Evolutionary conservation across 2,329 filamentous ascomycete species (phyloP).

Genomic region (Aspergillus arachidicola): DNA sequence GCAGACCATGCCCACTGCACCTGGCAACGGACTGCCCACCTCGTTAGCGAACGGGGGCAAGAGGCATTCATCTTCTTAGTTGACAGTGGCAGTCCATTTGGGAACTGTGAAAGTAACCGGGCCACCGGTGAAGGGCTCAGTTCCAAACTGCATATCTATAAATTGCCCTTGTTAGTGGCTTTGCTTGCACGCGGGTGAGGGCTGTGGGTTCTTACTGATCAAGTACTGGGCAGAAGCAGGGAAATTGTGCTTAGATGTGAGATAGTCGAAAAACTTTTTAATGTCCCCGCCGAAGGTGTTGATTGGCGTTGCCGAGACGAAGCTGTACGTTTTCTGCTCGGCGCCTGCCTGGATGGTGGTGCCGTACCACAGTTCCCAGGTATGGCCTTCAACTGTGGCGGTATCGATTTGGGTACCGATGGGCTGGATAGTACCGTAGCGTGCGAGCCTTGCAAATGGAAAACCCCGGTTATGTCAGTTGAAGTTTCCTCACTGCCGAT

Average conservation of each 20-base stretch:
- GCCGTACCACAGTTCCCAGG: conserved; percentile 62
- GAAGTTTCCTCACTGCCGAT: no score
- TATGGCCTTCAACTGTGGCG: conserved; percentile 51
- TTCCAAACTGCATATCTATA: conserved; percentile 48
- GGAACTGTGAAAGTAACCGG: conserved; percentile 40
- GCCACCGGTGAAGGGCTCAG: conserved; percentile 58
- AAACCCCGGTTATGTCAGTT: neutral
- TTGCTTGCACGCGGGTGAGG: conserved; percentile 15
- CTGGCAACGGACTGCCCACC: neutral
- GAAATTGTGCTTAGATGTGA: conserved; percentile 52
- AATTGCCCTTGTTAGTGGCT: neutral
- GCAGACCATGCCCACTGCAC: neutral
- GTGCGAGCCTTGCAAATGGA: conserved; percentile 40
- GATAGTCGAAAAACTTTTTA: conserved; percentile 57
- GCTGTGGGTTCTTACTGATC: conserved; percentile 39
- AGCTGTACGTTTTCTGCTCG: conserved; percentile 57
- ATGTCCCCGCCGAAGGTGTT: conserved; percentile 59
- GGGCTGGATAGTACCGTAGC: conserved; percentile 55
- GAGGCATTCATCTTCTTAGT: neutral
- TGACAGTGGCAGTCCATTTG: conserved; percentile 19
- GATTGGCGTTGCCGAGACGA: conserved; percentile 47
- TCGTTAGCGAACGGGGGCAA: neutral
- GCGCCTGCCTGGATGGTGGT: conserved; percentile 46
- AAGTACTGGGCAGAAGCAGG: conserved; percentile 52
- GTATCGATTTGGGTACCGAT: conserved; percentile 57